These are phyloP conservation scores for Metschnikowia matae DNA, from an alignment of 805 yeast genomes.

Conservation along the genomic window DNA sequence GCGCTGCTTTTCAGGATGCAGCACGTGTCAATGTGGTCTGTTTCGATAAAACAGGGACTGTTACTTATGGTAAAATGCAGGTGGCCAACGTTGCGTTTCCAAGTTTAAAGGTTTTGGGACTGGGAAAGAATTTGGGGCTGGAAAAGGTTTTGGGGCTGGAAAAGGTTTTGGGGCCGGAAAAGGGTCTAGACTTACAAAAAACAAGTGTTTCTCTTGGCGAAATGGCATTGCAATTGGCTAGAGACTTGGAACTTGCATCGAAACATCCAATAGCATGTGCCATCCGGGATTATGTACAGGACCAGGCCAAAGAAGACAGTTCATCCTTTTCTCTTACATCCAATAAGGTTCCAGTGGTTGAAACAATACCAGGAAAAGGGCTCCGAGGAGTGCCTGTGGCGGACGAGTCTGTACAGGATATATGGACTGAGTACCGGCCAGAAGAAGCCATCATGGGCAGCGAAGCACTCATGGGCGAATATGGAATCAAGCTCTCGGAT, in stretches of 20 bases:
- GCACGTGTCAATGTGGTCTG: constrained; percentile 59
- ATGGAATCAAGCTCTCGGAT: constrained; percentile 34
- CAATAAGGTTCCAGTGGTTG: constrained; percentile 43
- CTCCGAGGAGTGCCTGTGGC: constrained; percentile 41
- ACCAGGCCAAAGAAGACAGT: neutral
- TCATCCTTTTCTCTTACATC: constrained; percentile 12
- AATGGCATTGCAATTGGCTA: constrained; percentile 43
- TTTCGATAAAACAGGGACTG: constrained; percentile 77
- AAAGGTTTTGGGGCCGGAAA: no score
- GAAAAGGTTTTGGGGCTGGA: no score
- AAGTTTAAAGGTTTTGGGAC: no score
- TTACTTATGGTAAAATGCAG: constrained; percentile 60
- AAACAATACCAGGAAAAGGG: constrained; percentile 60
- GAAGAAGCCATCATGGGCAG: constrained; percentile 52
- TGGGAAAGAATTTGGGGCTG: no score
- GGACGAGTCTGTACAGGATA: constrained; percentile 17
- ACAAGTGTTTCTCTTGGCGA: constrained; percentile 40
- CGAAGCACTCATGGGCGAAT: constrained; percentile 52
- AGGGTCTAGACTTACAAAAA: no score
- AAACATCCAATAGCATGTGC: constrained; percentile 68
- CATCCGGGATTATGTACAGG: constrained; percentile 33
- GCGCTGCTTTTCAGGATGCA: constrained; percentile 77
- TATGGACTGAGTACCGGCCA: constrained; percentile 34
- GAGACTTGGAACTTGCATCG: constrained; percentile 60
- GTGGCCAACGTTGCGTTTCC: constrained; percentile 26